Evolutionary conservation across 495 filamentous ascomycete species (phyloP), one percentile per base, ranked within the genome.

Genomic region (Penicillium paradoxum): DNA sequence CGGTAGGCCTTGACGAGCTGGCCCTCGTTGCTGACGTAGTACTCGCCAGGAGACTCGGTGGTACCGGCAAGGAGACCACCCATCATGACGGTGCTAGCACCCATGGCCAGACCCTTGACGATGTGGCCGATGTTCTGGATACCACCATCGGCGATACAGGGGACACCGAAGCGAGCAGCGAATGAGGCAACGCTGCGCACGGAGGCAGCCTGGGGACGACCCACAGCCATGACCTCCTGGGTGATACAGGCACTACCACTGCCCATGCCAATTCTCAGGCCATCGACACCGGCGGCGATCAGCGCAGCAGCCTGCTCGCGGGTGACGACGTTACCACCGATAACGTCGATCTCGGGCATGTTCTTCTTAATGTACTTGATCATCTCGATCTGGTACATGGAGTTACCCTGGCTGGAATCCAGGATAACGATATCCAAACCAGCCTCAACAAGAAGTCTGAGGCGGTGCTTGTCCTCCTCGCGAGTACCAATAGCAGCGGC

Each of bases 141-240:
- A 70, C 93, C 93, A 64, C 93, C 93, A 58, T 99, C 93, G 37
- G 93, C 93, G 60, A 99, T 97, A 75, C 91, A 97, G 21, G 93
- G 93, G 54, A 99, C 91, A 52, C 95, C 93, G 69, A 99, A 99
- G 55, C 83, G 83, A 40, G 86, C 87, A 30, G 93, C 93, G 61
- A 97, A 99, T 21, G 77, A 71, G 54, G 87, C 82, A 58, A 97
- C 91, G 64, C 86, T 89, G 77, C 85, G 90, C 52, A 99, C 91
- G 33, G 92, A 82, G 10, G 89, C 87, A 15, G 93, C 93, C 74
- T 99, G 93, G 53, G 93, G 93, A 58, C 93, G 86, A 33, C 93
- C 93, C 37, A 97, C 90, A 48, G 93, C 93, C 93, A 99, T 99
- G 64, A 99, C 93, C 75, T 99, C 93, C 74, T 99, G 93, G 41